Percentiles rank a stretch among this genome's conserved stretches.
Conservation (phyloP, 202 grass and related monocot genomes). For the Setaria viridis region DNA sequence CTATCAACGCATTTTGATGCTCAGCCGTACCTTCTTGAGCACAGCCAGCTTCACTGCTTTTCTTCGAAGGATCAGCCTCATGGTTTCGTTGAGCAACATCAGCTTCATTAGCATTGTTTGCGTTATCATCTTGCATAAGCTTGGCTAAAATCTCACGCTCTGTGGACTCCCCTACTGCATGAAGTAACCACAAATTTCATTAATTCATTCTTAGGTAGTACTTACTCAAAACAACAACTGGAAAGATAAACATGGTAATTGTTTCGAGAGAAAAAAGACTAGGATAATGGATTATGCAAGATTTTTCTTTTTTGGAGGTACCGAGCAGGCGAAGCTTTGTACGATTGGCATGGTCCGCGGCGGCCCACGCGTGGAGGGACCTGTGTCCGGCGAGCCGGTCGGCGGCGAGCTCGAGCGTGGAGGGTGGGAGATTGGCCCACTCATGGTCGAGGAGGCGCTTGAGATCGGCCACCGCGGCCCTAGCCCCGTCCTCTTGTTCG, state of each 20-base stretch:
- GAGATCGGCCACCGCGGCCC: slow-evolving; percentile 31
- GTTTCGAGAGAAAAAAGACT: not conserved
- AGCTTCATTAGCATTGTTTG: not conserved
- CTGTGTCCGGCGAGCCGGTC: slow-evolving; percentile 35
- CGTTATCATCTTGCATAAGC: slow-evolving; percentile 26
- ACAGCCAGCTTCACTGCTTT: not conserved
- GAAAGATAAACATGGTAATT: not conserved
- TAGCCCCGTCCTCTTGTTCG: not conserved
- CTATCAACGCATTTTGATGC: not conserved
- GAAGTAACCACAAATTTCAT: not conserved
- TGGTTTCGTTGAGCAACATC: not conserved
- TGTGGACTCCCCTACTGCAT: slow-evolving; percentile 43
- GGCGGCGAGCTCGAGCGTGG: slow-evolving; percentile 26
- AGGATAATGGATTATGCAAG: not conserved
- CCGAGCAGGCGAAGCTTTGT: slow-evolving; percentile 45
- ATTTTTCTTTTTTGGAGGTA: not conserved
- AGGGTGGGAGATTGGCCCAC: slow-evolving; percentile 48
- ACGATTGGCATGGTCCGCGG: slow-evolving; percentile 31
- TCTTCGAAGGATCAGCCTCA: not conserved
- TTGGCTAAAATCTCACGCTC: slow-evolving; percentile 45
- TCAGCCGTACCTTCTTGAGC: slow-evolving; percentile 1
- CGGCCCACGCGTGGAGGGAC: slow-evolving; percentile 25
- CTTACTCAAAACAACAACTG: not conserved
- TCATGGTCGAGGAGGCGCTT: slow-evolving; percentile 44
- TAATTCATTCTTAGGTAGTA: not conserved